phyloP scores from a whole-genome alignment of 352 stramenopile genomes.

The Phytophthora agathidicida region DNA sequence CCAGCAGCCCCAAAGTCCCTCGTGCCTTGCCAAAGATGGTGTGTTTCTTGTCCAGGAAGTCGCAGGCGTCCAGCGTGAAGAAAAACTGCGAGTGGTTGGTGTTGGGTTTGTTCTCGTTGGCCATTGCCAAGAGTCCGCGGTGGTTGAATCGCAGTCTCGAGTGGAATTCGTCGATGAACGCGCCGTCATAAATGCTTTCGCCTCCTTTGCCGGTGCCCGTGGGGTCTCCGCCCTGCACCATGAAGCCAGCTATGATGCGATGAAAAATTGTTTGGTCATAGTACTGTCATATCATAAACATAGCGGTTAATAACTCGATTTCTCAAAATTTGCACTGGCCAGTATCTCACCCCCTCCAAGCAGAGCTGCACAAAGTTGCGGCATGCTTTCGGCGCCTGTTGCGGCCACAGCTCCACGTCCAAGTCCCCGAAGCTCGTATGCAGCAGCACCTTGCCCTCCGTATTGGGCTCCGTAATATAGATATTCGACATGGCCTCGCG shows the following conservation, averaged over 20 bases:
- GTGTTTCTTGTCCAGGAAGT: conserved; percentile 96
- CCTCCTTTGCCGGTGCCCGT: conserved; percentile 87
- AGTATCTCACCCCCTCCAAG: conserved; percentile 68
- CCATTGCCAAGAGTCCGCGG: conserved; percentile 95
- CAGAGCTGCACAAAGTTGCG: conserved; percentile 94
- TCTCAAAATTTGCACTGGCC: background rate
- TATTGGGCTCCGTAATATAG: conserved; percentile 97
- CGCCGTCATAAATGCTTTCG: conserved; percentile 73
- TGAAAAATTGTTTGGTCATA: conserved; percentile 97
- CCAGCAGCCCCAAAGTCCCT: background rate
- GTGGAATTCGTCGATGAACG: conserved; percentile 94
- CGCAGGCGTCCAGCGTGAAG: conserved; percentile 95
- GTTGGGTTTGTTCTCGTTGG: conserved; percentile 87
- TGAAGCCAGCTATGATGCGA: conserved; percentile 94
- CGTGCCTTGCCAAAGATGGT: conserved; percentile 91
- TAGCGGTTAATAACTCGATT: background rate
- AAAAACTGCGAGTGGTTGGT: conserved; percentile 97
- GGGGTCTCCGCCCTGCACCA: conserved; percentile 95
- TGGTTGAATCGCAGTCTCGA: conserved; percentile 96
- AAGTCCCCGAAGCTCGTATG: conserved; percentile 97
- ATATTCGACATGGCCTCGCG: conserved; percentile 93
- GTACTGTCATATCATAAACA: conserved; percentile 65
- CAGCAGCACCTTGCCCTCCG: conserved; percentile 95
- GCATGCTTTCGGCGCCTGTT: conserved; percentile 95
- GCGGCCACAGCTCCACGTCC: conserved; percentile 97